Percentiles rank a stretch among this genome's conserved stretches.
Evolutionary conservation across 2,329 filamentous ascomycete genomes (phyloP).

Genomic region (Beauveria brongniartii): DNA sequence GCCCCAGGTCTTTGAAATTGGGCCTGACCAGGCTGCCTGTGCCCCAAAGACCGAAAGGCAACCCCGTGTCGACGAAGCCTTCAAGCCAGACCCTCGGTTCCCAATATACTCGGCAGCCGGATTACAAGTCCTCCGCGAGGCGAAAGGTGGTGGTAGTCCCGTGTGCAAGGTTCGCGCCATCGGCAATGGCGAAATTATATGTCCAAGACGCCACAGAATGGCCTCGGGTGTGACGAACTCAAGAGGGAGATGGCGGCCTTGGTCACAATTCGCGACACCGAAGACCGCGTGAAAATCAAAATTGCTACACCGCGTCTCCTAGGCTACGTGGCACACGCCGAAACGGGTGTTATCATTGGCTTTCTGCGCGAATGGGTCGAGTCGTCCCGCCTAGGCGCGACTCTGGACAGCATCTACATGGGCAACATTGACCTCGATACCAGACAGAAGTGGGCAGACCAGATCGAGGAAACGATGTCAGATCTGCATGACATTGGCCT

Average conservation of each 20-base stretch:
- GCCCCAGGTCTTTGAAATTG: background rate
- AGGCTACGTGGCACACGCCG: background rate
- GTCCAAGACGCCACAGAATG: background rate
- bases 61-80: background rate
- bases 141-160: too few species aligned
- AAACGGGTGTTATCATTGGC: background rate
- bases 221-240: background rate
- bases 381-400: background rate
- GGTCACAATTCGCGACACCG: background rate
- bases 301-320: background rate
- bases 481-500: background rate
- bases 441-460: background rate
- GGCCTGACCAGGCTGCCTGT: background rate
- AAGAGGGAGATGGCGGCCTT: background rate
- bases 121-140: background rate
- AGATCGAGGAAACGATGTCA: background rate
- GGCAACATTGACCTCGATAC: background rate
- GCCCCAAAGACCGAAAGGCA: too few species aligned
- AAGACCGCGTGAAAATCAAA: background rate
- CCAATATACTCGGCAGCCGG: background rate
- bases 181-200: background rate
- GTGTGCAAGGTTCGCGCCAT: background rate
- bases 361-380: background rate
- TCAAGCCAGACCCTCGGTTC: background rate
- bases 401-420: background rate